Percentiles rank a stretch among this genome's conserved stretches.
Evolutionary conservation across 345 rosid genomes (phyloP).

Genomic region (Erodium maritimum): DNA sequence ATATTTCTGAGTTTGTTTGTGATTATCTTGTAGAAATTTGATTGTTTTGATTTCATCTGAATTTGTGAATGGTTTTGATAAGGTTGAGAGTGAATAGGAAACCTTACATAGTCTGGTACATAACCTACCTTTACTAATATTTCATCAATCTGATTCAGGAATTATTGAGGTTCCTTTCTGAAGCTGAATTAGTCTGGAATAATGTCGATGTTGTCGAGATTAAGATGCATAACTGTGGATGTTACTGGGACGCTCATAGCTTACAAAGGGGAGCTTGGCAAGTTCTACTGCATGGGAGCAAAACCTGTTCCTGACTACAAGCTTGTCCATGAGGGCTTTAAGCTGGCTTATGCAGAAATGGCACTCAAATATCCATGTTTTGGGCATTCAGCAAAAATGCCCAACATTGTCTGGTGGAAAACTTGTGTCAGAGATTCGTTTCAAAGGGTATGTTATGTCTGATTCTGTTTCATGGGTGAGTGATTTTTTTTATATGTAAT

Average conservation of each 20-base stretch:
- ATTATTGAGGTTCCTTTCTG: no score
- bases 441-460: constrained; percentile 32
- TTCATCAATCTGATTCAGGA: no score
- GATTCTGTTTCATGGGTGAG: background rate
- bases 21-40: no score
- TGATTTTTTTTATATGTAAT: no score
- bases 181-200: constrained; percentile 4
- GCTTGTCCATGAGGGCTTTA: constrained; percentile 83
- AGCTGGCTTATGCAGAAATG: constrained; percentile 82
- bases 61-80: background rate
- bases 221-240: constrained; percentile 84
- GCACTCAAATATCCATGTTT: constrained; percentile 85
- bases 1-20: background rate
- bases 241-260: constrained; percentile 96
- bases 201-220: constrained; percentile 56
- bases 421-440: constrained; percentile 78
- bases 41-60: no score
- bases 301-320: constrained; percentile 88
- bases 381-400: constrained; percentile 71
- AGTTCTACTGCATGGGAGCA: constrained; percentile 99
- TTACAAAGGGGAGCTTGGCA: constrained; percentile 97
- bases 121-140: background rate
- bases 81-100: background rate
- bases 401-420: constrained; percentile 92
- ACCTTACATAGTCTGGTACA: background rate